Base-by-base conservation (phyloP, 495 filamentous ascomycete genomes). In the Aspergillus affinis region DNA sequence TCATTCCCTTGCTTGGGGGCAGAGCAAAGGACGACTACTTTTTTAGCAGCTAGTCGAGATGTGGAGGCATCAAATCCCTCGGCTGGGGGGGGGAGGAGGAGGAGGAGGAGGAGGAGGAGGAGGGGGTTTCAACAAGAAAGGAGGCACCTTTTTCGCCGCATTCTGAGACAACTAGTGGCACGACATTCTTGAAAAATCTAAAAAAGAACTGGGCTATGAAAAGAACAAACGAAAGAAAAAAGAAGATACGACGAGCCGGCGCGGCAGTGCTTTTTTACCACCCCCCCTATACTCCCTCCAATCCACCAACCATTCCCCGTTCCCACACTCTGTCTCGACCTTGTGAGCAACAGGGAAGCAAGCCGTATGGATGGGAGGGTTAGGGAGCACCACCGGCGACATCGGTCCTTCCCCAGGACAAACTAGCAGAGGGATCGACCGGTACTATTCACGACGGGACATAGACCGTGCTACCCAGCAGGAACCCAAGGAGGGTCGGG, bases 401-500 rank as follows among this genome's bases (percentile, higher is more conserved):
- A 4, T 2, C 23, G 23, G 23, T 26, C 23, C 23, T 26, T 26
- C 23, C 23, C 23, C 23, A 26, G 23, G 23, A 26, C 23, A 26
- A 4, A 26, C 36, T 41, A 41, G 36, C 36, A 41, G 36, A 41
- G 13, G 36, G 36, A 41, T 41, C 36, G 36, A 10, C 36, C 36
- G 47, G 21, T 49, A 26, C 18, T 20, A 49, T 49, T 49, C 21
- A 29, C 21, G 21, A 27, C 12, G 21, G 12, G 21, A 26, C 50
- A 12, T 59, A 49, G 57, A 53, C 57, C 36, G 57, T 53, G 48
- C 57, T 41, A 53, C 57, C 46, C 20, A 52, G 48, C 50, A 59
- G 48, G 30, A 32, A 54, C 54, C 27, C 30, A 57, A 58, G 54
- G 58, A 60, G 61, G 61, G 46, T 51, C 61, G 61, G 61, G 57